phyloP scores from a whole-genome alignment of 2,329 filamentous ascomycete genomes.

The Penicillium griseofulvum region DNA sequence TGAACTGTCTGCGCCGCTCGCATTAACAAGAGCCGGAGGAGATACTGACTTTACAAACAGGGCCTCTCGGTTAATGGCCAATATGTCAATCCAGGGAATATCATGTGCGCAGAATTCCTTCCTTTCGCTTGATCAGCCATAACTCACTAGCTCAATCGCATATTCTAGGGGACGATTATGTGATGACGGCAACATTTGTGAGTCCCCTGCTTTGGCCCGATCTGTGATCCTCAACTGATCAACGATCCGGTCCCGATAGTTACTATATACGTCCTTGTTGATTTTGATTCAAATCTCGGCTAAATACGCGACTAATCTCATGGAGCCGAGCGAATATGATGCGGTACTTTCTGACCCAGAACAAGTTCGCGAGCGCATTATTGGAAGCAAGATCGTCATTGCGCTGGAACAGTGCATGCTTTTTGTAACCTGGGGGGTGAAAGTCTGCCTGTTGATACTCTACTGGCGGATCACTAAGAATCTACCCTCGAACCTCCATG shows the following conservation, averaged over 20 bases:
- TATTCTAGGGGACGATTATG: conserved; percentile 35
- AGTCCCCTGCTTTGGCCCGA: conserved; percentile 8
- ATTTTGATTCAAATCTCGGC: conserved; percentile 40
- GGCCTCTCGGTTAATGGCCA: neutral
- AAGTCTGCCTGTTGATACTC: conserved; percentile 52
- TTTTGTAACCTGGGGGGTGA: conserved; percentile 50
- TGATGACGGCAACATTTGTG: conserved; percentile 40
- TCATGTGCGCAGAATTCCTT: neutral
- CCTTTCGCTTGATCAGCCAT: neutral
- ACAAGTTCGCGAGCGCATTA: conserved; percentile 44
- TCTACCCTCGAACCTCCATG: conserved; percentile 35
- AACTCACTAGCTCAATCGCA: neutral
- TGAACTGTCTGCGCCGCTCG: too few species aligned
- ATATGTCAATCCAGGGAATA: neutral
- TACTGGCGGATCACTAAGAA: conserved; percentile 48
- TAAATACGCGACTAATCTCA: conserved; percentile 39
- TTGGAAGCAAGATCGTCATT: conserved; percentile 51
- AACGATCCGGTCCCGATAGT: conserved; percentile 17
- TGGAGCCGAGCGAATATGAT: conserved; percentile 36
- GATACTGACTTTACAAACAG: neutral
- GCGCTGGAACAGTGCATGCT: conserved; percentile 51
- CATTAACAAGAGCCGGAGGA: neutral
- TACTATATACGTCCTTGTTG: conserved; percentile 35
- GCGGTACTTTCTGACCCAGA: conserved; percentile 33
- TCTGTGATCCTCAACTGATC: neutral